Base-by-base conservation (phyloP, 2,329 filamentous ascomycete genomes). In the Aspergillus phoenicis region DNA sequence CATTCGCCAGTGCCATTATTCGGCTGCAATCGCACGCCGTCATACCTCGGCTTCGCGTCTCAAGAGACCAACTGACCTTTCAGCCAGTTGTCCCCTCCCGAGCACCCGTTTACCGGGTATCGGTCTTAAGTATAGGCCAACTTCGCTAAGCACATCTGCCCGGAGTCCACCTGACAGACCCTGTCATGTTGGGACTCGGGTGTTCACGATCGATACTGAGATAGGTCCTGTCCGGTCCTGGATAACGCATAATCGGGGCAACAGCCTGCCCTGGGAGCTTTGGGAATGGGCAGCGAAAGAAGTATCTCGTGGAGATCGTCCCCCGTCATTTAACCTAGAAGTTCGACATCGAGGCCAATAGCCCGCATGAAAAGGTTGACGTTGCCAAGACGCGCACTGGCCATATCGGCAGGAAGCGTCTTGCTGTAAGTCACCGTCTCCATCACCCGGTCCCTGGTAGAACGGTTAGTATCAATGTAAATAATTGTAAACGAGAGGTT, bases 341-440 rank as follows among this genome's bases (percentile, higher is more conserved):
- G 76, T 66, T 97, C 95, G 54, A 99, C 95, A 80, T 99, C 95
- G 74, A 99, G 84, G n/a, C 95, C 95, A 77, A 99, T 97, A 59
- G 94, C 95, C 72, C 93, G 90, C 93, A 99, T 97, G 77, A 99
- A 99, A 59, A 99, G 81, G 75, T 99, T 99, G 68, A 99, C 95
- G 73, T 97, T 97, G 61, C 90, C 89, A 60, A 97, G 82, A 62
- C 94, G 89, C 73, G 91, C 88, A 62, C 87, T 87, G 11, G 91
- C 89, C 87, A 98, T 91, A 60, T 95, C 90, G 15, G 89, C 84
- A 17, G 95, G 94, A 36, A 99, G 83, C 1, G 91, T 94, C 83
- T 97, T 97, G 70, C 91, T 90, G 56, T 96, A 87, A 30, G 85
- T 83, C 10, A 99, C 92, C 0, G 95, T 98, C 74, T 97, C 93